These are phyloP conservation scores for Lonicera japonica DNA, from an alignment of 129 eudicot species.

Conservation along the genomic window DNA sequence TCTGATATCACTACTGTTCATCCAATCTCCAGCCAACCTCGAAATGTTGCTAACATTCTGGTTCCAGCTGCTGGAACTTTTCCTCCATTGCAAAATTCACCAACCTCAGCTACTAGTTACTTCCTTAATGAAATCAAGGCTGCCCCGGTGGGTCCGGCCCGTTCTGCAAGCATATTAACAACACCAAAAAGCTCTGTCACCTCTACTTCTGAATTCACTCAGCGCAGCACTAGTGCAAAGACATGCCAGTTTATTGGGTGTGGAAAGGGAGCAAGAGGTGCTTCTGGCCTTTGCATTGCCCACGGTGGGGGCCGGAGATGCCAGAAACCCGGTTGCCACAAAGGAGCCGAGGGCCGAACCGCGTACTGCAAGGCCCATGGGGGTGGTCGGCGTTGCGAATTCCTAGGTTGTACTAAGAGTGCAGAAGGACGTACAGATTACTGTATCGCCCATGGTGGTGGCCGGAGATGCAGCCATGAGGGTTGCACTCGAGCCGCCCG, in stretches of 20 bases:
- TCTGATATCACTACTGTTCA: slow-evolving; percentile 62
- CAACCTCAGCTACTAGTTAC: slow-evolving; percentile 14
- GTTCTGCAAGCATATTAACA: slow-evolving; percentile 52
- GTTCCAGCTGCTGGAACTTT: slow-evolving; percentile 22
- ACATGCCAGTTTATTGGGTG: slow-evolving; percentile 52
- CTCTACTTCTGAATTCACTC: slow-evolving; percentile 59
- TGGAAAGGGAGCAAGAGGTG: slow-evolving; percentile 64
- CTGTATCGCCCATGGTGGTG: slow-evolving; percentile 89
- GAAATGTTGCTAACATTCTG: slow-evolving; percentile 13
- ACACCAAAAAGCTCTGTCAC: slow-evolving; percentile 65
- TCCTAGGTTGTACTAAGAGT: slow-evolving; percentile 67
- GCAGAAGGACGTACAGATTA: slow-evolving; percentile 80
- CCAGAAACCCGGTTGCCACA: slow-evolving; percentile 62
- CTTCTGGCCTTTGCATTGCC: slow-evolving; percentile 67
- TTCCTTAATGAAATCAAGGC: slow-evolving; percentile 29
- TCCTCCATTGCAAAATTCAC: slow-evolving; percentile 23
- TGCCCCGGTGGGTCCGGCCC: slow-evolving; percentile 30
- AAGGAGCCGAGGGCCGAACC: slow-evolving; percentile 87
- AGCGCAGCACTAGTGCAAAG: slow-evolving; percentile 36
- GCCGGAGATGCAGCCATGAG: slow-evolving; percentile 65
- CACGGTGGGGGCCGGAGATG: slow-evolving; percentile 84
- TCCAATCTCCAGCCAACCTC: slow-evolving; percentile 21
- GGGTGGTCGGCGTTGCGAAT: slow-evolving; percentile 76
- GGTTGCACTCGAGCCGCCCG: slow-evolving; percentile 60
- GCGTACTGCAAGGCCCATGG: slow-evolving; percentile 86